Conservation (phyloP, 2,329 filamentous ascomycete species). For the Sphaerulina populicola region DNA sequence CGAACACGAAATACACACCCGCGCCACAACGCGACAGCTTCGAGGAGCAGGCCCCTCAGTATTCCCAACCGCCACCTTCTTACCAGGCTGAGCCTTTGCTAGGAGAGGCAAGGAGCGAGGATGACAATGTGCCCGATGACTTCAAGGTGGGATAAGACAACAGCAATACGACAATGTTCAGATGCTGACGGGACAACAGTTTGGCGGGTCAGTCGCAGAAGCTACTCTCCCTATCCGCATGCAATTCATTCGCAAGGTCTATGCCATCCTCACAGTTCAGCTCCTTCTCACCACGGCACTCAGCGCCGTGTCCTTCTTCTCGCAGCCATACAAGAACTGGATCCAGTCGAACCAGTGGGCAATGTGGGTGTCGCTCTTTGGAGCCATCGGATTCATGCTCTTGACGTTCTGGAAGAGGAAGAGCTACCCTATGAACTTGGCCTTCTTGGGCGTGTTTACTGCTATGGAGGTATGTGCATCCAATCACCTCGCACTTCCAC, state of each 20-base stretch:
- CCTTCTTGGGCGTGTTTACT: constrained; percentile 88
- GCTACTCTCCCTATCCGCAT: constrained; percentile 84
- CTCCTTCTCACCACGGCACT: constrained; percentile 75
- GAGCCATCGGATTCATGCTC: constrained; percentile 73
- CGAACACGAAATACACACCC: constrained; percentile 71
- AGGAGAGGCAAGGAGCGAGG: constrained; percentile 61
- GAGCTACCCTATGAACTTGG: constrained; percentile 66
- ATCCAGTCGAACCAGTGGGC: constrained; percentile 76
- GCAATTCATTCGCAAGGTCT: constrained; percentile 76
- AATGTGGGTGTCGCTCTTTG: constrained; percentile 79
- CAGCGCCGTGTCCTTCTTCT: constrained; percentile 80
- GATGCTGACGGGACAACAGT: constrained; percentile 44
- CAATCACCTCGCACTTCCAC: not conserved
- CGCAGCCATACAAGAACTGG: constrained; percentile 67
- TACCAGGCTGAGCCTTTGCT: constrained; percentile 59
- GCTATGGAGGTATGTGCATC: constrained; percentile 53
- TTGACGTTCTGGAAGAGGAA: constrained; percentile 80
- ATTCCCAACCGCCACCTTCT: constrained; percentile 71
- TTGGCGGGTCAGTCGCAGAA: constrained; percentile 86
- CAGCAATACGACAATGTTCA: not conserved
- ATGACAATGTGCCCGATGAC: constrained; percentile 91
- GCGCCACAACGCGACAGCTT: constrained; percentile 82
- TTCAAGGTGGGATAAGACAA: constrained; percentile 61
- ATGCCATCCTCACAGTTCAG: constrained; percentile 93
- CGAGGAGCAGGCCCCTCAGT: constrained; percentile 61